Base-by-base conservation (phyloP, 2,329 filamentous ascomycete genomes). In the Clonostachys solani region DNA sequence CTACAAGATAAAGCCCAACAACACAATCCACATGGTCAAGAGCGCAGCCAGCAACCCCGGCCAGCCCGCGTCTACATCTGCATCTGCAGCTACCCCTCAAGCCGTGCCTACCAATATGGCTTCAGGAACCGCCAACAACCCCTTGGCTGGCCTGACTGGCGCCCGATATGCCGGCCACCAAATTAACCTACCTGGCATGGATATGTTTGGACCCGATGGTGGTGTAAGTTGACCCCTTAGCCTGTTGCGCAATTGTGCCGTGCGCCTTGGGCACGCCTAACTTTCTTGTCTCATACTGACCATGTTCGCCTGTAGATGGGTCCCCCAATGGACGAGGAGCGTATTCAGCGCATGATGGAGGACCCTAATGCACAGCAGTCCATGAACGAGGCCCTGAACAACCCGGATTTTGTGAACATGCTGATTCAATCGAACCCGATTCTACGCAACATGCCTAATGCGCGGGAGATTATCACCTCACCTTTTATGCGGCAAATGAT, bases 21-120 rank as follows among this genome's bases (percentile, higher is more conserved):
- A 97, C 68, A 97, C 92, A 16, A 84, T 99, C 57, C 94, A 99
- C 67, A 81, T 99, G 59, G 94, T 99, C 60, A 96, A 95, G 76
- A 95, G 91, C 63, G 92, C 94, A 41, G 88, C 89, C 50, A 96
- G 92, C 78, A 96, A 95, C 60, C 74, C 77, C 40, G 57, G 75
- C 42, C 68, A 71, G 44, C 63, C 68, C 17, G 55, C 70, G 1
- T 59, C 72, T 7, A 60, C 72, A 6, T 61, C 72, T 5, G 60
- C 73, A 41, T 63, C 72, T 15, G 61, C 71, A 19, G 59, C 69
- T 29, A 59, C 74, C 9, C 61, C 73, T 2, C 64, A 73, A 33
- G 71, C 78, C 5, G 73, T 81, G 2, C 75, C 82, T 40, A 82
- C 84, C 56, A 92, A 90, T 68, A 89, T 95, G 75, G 87, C 89